Conservation (phyloP, 192 early-diverging fungal species). For the Coemansia erecta region DNA sequence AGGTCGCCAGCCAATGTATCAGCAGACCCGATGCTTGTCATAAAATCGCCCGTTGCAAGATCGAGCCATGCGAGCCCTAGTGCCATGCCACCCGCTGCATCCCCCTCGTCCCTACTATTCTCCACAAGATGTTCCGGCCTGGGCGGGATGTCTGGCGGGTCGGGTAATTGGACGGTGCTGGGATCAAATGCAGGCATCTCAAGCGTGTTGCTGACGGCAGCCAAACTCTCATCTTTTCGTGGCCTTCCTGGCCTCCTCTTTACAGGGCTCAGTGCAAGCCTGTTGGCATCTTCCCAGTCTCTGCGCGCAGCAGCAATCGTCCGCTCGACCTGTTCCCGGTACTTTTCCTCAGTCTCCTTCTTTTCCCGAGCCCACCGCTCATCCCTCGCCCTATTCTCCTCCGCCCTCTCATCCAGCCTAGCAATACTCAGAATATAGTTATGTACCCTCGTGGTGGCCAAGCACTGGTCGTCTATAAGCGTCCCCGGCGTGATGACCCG, state of each 20-base stretch:
- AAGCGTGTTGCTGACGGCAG: too few species aligned
- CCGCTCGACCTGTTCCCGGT: slow-evolving; percentile 2
- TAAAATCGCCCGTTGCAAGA: slow-evolving; percentile 87
- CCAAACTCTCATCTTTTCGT: neutral
- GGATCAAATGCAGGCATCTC: slow-evolving; percentile 19
- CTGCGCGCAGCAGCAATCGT: slow-evolving; percentile 7
- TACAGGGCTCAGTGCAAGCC: too few species aligned
- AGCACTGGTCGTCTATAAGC: slow-evolving; percentile 69
- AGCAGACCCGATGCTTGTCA: slow-evolving; percentile 57
- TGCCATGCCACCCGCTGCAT: neutral
- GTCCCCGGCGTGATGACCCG: slow-evolving; percentile 87
- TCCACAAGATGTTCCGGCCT: neutral
- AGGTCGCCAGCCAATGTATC: slow-evolving; percentile 63
- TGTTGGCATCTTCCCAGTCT: slow-evolving; percentile 12
- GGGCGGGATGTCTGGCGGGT: slow-evolving; percentile 13
- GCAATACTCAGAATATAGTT: slow-evolving; percentile 74
- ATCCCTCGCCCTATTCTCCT: slow-evolving; percentile 6
- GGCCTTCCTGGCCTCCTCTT: slow-evolving; percentile 13
- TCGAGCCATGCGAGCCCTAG: slow-evolving; percentile 88
- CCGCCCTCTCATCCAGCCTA: slow-evolving; percentile 14
- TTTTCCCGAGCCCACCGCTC: slow-evolving; percentile 11
- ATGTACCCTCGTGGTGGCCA: slow-evolving; percentile 62
- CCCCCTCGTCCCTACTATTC: neutral
- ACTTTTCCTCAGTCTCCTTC: neutral
- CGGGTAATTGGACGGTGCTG: slow-evolving; percentile 12